These are phyloP conservation scores for Bromus sterilis DNA, from an alignment of 176 grass and related monocot genomes.

Conservation along the genomic window DNA sequence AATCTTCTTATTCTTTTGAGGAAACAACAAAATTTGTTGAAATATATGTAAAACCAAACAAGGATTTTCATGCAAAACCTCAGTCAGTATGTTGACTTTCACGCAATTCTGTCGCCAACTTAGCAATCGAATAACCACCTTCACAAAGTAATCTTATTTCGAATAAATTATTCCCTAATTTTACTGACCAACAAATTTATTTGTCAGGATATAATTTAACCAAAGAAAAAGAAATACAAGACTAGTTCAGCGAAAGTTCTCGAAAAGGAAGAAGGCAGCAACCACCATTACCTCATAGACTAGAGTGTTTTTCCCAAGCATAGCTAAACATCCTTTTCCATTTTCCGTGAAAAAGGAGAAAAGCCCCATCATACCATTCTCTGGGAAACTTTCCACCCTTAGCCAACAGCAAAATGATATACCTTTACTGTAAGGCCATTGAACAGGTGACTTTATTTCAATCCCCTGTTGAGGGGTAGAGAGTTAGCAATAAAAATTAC, in stretches of 20 bases:
- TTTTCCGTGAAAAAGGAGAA: slow-evolving; percentile 93
- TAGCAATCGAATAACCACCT: neutral
- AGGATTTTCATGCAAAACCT: neutral
- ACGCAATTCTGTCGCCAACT: neutral
- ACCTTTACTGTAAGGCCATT: slow-evolving; percentile 90
- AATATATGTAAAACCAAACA: slow-evolving; percentile 5
- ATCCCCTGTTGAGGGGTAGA: slow-evolving; percentile 55
- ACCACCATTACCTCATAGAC: slow-evolving; percentile 75
- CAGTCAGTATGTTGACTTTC: neutral
- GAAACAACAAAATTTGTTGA: neutral
- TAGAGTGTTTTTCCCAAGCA: slow-evolving; percentile 79
- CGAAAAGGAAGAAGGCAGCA: neutral
- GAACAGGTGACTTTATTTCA: slow-evolving; percentile 79
- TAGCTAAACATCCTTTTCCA: slow-evolving; percentile 83
- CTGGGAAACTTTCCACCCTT: slow-evolving; percentile 76
- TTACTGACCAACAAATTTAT: neutral
- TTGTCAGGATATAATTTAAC: neutral
- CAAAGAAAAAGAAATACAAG: neutral
- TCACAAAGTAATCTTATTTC: slow-evolving; percentile 13
- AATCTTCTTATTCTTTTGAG: neutral
- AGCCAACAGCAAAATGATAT: slow-evolving; percentile 95
- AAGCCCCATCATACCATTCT: slow-evolving; percentile 88
- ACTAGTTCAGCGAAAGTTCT: neutral
- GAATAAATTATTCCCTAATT: slow-evolving; percentile 3
- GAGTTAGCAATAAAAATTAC: slow-evolving; percentile 22